These are phyloP conservation scores for Neurospora pannonica DNA, from an alignment of 495 filamentous ascomycete genomes.

Conservation along the genomic window DNA sequence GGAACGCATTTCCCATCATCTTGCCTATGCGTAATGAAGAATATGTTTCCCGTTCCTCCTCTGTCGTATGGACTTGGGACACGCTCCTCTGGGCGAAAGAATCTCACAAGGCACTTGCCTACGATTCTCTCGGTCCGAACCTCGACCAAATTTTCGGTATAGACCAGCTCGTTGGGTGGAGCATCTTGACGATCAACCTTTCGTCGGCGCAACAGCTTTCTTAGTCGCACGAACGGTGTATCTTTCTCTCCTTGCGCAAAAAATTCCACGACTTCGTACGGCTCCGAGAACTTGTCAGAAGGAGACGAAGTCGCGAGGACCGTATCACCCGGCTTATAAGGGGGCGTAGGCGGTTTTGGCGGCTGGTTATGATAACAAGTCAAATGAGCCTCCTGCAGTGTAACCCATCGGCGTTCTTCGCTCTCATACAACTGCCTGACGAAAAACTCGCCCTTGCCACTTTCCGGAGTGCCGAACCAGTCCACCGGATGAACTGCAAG, in stretches of 20 bases:
- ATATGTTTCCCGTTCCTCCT: conserved; percentile 53
- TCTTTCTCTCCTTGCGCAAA: conserved; percentile 21
- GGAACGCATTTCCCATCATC: conserved; percentile 9
- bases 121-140: conserved; percentile 32
- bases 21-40: conserved; percentile 43
- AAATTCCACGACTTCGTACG: conserved; percentile 42
- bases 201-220: conserved; percentile 35
- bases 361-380: conserved; percentile 21
- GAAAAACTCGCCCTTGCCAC: conserved; percentile 42
- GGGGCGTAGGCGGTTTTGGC: not conserved
- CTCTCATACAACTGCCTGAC: conserved; percentile 57
- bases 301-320: conserved; percentile 33
- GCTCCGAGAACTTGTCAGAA: conserved; percentile 28
- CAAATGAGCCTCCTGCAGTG: conserved; percentile 40
- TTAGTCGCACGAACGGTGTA: conserved; percentile 27
- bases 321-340: conserved; percentile 43
- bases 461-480: conserved; percentile 42
- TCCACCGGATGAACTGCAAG: conserved; percentile 42
- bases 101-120: conserved; percentile 49
- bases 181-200: conserved; percentile 30
- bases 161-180: conserved; percentile 57
- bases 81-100: conserved; percentile 30
- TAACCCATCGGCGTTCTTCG: conserved; percentile 38
- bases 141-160: conserved; percentile 37
- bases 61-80: conserved; percentile 56